Conservation (phyloP, 129 eudicot genomes). For the Arctium minus region DNA sequence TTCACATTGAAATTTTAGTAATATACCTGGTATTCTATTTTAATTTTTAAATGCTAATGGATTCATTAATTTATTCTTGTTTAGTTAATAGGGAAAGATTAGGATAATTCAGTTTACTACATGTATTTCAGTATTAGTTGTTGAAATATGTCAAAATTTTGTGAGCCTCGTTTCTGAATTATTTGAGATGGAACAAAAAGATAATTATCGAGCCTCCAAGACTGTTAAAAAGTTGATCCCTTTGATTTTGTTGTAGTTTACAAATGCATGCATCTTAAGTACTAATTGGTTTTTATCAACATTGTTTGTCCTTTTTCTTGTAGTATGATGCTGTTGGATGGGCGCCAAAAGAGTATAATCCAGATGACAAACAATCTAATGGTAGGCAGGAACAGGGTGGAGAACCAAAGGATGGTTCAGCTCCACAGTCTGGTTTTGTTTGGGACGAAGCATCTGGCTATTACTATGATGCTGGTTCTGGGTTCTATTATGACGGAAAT, state of each 20-base stretch:
- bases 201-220: background rate
- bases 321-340: constrained; percentile 98
- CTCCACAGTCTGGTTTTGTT: constrained; percentile 88
- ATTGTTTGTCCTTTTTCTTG: background rate
- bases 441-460: constrained; percentile 99
- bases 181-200: background rate
- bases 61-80: no score
- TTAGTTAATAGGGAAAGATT: no score
- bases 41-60: no score
- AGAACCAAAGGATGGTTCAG: constrained; percentile 51
- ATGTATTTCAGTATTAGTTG: no score
- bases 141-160: no score
- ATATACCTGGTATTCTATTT: no score
- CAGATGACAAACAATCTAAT: constrained; percentile 71
- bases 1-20: no score
- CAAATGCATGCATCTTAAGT: background rate
- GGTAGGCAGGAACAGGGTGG: constrained; percentile 58
- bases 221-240: background rate
- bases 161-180: background rate
- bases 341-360: constrained; percentile 97
- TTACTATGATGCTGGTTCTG: constrained; percentile 94
- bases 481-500: constrained; percentile 94
- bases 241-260: background rate
- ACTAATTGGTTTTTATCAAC: background rate
- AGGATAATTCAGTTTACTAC: no score